A percentile compares a stretch with the other conserved stretches of the same genome.
These are phyloP conservation scores for Pseudogymnoascus sp. DNA, from an alignment of 2,329 filamentous ascomycete species.

Conservation along the genomic window DNA sequence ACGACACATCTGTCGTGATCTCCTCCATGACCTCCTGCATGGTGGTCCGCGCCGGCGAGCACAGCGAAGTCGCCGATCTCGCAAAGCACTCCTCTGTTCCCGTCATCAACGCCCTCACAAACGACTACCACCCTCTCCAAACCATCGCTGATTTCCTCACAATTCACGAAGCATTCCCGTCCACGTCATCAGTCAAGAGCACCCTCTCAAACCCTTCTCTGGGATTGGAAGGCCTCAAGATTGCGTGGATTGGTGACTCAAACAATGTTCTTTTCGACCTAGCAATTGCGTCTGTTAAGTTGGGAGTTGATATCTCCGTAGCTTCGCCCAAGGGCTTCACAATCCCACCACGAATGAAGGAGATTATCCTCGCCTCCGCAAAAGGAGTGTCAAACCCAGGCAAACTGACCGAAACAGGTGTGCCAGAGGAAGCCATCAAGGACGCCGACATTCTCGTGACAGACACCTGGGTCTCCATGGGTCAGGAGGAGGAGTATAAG, in stretches of 20 bases:
- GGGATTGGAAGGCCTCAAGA: slow-evolving; percentile 73
- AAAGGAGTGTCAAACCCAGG: slow-evolving; percentile 51
- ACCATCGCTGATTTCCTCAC: slow-evolving; percentile 92
- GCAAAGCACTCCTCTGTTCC: slow-evolving; percentile 69
- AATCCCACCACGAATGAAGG: slow-evolving; percentile 67
- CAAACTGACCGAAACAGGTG: slow-evolving; percentile 63
- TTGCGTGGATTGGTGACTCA: slow-evolving; percentile 93
- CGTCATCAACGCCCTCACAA: slow-evolving; percentile 80
- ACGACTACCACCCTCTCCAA: slow-evolving; percentile 89
- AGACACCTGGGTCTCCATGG: slow-evolving; percentile 98
- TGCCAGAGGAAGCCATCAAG: slow-evolving; percentile 78
- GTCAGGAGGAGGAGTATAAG: slow-evolving; percentile 78
- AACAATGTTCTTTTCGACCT: slow-evolving; percentile 97
- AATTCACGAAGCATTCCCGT: slow-evolving; percentile 68
- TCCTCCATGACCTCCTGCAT: slow-evolving; percentile 88
- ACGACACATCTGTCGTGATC: slow-evolving; percentile 84
- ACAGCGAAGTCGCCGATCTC: slow-evolving; percentile 64
- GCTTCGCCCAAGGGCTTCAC: slow-evolving; percentile 80
- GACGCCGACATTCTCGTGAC: slow-evolving; percentile 86
- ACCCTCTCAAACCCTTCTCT: slow-evolving; percentile 33
- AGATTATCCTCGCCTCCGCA: slow-evolving; percentile 60
- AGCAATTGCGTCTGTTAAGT: slow-evolving; percentile 77
- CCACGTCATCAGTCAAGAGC: slow-evolving; percentile 29
- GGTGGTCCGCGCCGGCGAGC: slow-evolving; percentile 69
- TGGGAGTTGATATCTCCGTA: slow-evolving; percentile 78